phyloP scores from a whole-genome alignment of 1,284 basidiomycete species.

The Cryptococcus jaspeensis region DNA sequence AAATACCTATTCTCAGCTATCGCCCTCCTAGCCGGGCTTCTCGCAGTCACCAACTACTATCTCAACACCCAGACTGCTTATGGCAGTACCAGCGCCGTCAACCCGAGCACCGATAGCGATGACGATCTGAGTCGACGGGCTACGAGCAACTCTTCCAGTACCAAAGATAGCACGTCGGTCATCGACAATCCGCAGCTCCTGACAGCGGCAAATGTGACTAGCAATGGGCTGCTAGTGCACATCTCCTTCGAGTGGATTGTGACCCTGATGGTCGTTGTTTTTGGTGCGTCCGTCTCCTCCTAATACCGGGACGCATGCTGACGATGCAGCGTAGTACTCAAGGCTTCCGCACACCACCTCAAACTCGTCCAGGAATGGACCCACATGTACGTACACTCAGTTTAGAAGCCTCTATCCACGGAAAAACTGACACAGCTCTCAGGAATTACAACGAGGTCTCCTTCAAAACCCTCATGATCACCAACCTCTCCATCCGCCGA shows the following conservation, averaged over 20 bases:
- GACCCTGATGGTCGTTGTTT: conserved; percentile 28
- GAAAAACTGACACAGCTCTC: neutral
- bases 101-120: neutral
- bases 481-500: conserved; percentile 21
- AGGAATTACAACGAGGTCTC: conserved; percentile 37
- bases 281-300: conserved; percentile 25
- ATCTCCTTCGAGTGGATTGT: conserved; percentile 31
- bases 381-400: conserved; percentile 21
- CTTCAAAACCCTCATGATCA: conserved; percentile 37
- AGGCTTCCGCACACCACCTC: conserved; percentile 20
- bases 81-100: conserved; percentile 6
- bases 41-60: conserved; percentile 33
- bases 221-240: conserved; percentile 34
- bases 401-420: neutral
- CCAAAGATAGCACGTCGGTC: conserved; percentile 3
- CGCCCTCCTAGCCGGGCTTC: conserved; percentile 24
- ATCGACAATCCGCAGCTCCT: conserved; percentile 31
- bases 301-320: neutral
- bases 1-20: conserved; percentile 59
- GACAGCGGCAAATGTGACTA: conserved; percentile 33
- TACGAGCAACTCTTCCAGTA: neutral
- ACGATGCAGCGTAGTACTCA: conserved; percentile 12
- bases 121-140: neutral
- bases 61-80: conserved; percentile 30
- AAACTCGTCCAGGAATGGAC: conserved; percentile 27